phyloP scores from a whole-genome alignment of 768 basidiomycete genomes.

The Lactarius psammicola region DNA sequence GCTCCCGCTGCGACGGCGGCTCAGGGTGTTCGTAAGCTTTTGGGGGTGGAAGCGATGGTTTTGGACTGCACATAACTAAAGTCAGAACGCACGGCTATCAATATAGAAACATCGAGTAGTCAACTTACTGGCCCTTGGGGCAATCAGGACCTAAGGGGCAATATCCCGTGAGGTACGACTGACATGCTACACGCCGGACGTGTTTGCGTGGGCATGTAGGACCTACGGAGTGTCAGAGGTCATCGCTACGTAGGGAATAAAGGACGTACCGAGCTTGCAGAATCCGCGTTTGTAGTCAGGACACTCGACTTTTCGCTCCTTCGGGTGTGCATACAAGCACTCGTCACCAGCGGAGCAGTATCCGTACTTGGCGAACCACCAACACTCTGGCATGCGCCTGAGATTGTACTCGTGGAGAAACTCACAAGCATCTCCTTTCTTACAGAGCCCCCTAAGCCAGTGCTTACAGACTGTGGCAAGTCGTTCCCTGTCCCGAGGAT shows the following conservation, averaged over 20 bases:
- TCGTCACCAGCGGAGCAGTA: constrained; percentile 97
- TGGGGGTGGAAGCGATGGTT: constrained; percentile 65
- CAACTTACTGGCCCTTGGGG: constrained; percentile 80
- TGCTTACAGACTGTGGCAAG: constrained; percentile 97
- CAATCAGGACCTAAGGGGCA: constrained; percentile 91
- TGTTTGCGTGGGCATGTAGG: constrained; percentile 90
- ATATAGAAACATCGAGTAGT: constrained; percentile 5
- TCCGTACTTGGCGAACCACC: constrained; percentile 98
- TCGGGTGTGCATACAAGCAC: constrained; percentile 94
- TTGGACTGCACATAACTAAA: constrained; percentile 54
- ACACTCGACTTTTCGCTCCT: constrained; percentile 88
- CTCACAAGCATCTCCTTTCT: constrained; percentile 97
- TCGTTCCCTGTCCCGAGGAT: constrained; percentile 80
- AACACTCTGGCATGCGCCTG: constrained; percentile 96
- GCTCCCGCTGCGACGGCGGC: constrained; percentile 69
- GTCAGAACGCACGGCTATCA: background rate
- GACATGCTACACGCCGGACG: constrained; percentile 87
- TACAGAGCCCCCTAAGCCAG: constrained; percentile 96
- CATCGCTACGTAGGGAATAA: constrained; percentile 16
- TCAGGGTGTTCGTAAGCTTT: constrained; percentile 77
- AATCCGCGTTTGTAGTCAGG: constrained; percentile 96
- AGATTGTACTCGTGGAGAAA: constrained; percentile 99
- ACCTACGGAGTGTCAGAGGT: constrained; percentile 45
- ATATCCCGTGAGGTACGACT: constrained; percentile 87
- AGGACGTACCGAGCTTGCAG: constrained; percentile 78